A percentile compares a stretch with the other conserved stretches of the same genome.
Conservation (phyloP, 108 stramenopile genomes). For the Skeletonema tropicum region DNA sequence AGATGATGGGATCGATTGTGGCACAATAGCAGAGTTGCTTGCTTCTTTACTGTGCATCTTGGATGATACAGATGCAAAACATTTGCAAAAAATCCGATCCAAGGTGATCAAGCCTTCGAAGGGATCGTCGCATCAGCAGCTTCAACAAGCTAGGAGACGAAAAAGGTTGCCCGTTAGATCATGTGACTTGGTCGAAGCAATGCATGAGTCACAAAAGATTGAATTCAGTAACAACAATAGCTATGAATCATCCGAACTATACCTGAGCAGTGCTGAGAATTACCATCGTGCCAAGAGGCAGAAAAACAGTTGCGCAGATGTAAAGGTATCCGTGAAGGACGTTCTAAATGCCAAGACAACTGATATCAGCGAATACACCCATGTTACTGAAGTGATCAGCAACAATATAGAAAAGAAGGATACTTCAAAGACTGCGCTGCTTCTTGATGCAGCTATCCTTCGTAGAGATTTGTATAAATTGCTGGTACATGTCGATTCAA, state of each 20-base stretch:
- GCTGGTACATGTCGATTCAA: slow-evolving; percentile 14
- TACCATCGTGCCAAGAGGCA: slow-evolving; percentile 27
- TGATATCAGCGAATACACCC: neutral
- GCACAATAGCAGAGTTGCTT: slow-evolving; percentile 2
- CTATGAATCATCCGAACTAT: slow-evolving; percentile 4
- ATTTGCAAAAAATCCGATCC: neutral
- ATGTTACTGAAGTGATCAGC: neutral
- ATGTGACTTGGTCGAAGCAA: slow-evolving; percentile 1
- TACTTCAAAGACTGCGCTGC: slow-evolving; percentile 8
- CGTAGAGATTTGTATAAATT: slow-evolving; percentile 41
- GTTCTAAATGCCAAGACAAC: slow-evolving; percentile 23
- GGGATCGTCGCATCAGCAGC: neutral
- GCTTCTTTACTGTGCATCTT: slow-evolving; percentile 9
- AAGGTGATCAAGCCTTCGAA: neutral
- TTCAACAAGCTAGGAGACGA: neutral
- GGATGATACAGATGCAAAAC: slow-evolving; percentile 11
- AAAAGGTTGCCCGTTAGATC: slow-evolving; percentile 9
- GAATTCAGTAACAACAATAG: neutral
- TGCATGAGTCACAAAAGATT: slow-evolving; percentile 17
- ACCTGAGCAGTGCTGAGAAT: slow-evolving; percentile 13
- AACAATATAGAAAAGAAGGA: neutral
- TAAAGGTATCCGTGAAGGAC: slow-evolving; percentile 36
- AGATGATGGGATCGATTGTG: neutral
- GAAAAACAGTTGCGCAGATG: slow-evolving; percentile 14
- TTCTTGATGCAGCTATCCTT: slow-evolving; percentile 22